These are phyloP conservation scores for Phlebiopsis gigantea DNA, from an alignment of 768 basidiomycete species.

Conservation along the genomic window DNA sequence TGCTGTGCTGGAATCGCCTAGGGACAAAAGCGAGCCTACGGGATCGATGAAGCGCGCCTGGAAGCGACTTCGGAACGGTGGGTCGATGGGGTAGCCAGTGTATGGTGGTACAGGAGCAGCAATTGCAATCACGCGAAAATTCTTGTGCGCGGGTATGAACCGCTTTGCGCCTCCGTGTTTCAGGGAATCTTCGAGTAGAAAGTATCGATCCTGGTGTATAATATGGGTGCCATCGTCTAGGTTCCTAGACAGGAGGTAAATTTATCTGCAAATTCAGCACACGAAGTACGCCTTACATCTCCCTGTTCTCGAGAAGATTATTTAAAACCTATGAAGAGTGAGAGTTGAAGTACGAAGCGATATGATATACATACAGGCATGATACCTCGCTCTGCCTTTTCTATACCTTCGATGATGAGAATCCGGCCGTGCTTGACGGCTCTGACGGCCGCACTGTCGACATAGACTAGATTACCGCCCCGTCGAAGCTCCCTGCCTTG, in stretches of 20 bases:
- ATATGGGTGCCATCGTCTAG: slow-evolving; percentile 69
- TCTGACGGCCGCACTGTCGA: slow-evolving; percentile 61
- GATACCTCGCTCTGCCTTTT: slow-evolving; percentile 68
- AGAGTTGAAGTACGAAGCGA: not conserved
- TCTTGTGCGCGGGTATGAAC: slow-evolving; percentile 62
- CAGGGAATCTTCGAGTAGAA: slow-evolving; percentile 35
- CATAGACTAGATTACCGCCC: slow-evolving; percentile 60
- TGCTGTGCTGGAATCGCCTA: slow-evolving; percentile 15
- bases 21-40: slow-evolving; percentile 44
- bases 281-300: slow-evolving; percentile 40
- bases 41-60: slow-evolving; percentile 66
- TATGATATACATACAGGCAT: slow-evolving; percentile 47
- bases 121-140: slow-evolving; percentile 65
- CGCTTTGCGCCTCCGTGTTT: slow-evolving; percentile 24
- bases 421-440: slow-evolving; percentile 63
- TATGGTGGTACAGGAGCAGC: slow-evolving; percentile 67
- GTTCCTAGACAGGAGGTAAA: slow-evolving; percentile 36
- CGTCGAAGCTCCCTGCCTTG: slow-evolving; percentile 61
- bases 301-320: slow-evolving; percentile 66
- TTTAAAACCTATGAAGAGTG: slow-evolving; percentile 38
- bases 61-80: slow-evolving; percentile 64
- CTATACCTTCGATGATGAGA: slow-evolving; percentile 64
- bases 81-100: slow-evolving; percentile 59
- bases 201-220: slow-evolving; percentile 55
- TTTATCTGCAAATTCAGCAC: not conserved